Conservation (phyloP, 2,329 filamentous ascomycete genomes). For the Colletotrichum tamarilloi region DNA sequence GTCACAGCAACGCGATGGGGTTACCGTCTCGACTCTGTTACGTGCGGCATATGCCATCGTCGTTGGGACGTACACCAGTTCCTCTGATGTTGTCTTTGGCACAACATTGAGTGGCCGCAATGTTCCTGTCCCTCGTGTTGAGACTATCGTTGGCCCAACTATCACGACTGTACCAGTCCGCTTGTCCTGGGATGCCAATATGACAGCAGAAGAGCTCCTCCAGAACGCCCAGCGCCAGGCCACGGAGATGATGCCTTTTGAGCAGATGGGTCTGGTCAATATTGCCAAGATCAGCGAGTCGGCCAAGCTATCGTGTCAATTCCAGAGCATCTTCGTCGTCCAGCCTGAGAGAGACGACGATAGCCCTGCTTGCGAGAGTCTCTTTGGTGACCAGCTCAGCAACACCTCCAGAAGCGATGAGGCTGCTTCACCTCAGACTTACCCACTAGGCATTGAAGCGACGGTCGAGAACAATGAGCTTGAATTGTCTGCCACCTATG, state of each 20-base stretch:
- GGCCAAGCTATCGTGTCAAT: neutral
- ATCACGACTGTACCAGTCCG: constrained; percentile 31
- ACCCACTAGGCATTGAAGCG: neutral
- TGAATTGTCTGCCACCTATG: neutral
- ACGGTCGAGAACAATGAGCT: neutral
- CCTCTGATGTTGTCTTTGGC: constrained; percentile 51
- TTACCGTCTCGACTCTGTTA: constrained; percentile 42
- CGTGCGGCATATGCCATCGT: constrained; percentile 55
- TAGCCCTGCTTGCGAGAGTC: neutral
- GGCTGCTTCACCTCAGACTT: neutral
- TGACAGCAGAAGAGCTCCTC: constrained; percentile 22
- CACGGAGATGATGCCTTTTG: constrained; percentile 40
- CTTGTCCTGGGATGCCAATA: neutral
- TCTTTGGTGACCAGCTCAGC: neutral
- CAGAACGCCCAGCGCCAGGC: constrained; percentile 42
- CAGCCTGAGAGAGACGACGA: neutral
- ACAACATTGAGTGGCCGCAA: constrained; percentile 47
- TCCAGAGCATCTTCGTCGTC: neutral
- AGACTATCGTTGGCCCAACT: constrained; percentile 43
- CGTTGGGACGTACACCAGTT: constrained; percentile 48
- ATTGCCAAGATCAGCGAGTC: constrained; percentile 37
- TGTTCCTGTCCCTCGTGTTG: constrained; percentile 11
- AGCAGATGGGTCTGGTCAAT: constrained; percentile 45
- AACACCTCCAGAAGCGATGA: neutral
- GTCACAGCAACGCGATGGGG: neutral